Evolutionary conservation across 345 rosid genomes (phyloP).

Genomic region (Arabis alpina): DNA sequence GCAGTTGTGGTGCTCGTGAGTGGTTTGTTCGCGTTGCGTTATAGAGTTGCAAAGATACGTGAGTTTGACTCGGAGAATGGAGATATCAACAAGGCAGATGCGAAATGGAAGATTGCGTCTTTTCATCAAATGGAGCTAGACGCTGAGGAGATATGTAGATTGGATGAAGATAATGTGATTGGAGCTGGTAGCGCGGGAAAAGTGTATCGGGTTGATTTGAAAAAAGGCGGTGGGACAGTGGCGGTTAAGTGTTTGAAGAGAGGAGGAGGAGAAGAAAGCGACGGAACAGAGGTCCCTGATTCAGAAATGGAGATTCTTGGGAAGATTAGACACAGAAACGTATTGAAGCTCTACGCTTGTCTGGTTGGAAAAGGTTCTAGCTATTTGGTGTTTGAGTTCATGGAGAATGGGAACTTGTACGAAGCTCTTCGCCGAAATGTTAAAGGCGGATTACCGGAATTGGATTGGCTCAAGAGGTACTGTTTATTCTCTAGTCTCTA

Average conservation of each 20-base stretch:
- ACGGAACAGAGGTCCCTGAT: conserved; percentile 55
- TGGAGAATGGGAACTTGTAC: conserved; percentile 79
- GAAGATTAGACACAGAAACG: conserved; percentile 76
- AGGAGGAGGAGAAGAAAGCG: conserved; percentile 47
- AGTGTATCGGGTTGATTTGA: conserved; percentile 78
- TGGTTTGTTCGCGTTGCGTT: conserved; percentile 58
- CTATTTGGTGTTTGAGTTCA: conserved; percentile 80
- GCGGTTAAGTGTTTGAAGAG: conserved; percentile 79
- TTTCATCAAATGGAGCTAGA: conserved; percentile 78
- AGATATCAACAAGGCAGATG: conserved; percentile 44
- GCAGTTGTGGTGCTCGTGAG: conserved; percentile 48
- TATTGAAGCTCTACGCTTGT: conserved; percentile 79
- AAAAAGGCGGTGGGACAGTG: conserved; percentile 61
- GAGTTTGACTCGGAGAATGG: conserved; percentile 38
- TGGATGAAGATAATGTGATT: conserved; percentile 67
- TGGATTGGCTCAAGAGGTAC: conserved; percentile 77
- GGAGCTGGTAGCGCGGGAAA: conserved; percentile 88
- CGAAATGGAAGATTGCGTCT: conserved; percentile 63
- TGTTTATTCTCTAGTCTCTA: background rate
- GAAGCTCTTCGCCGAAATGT: conserved; percentile 59
- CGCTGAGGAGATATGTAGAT: conserved; percentile 65
- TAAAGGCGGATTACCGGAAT: conserved; percentile 57
- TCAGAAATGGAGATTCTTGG: conserved; percentile 86
- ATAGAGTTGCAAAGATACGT: conserved; percentile 51
- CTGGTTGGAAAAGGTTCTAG: conserved; percentile 62